A percentile compares a stretch with the other conserved stretches of the same genome.
Evolutionary conservation across 352 stramenopile species (phyloP).

Genomic region (Blastocystis sp.): DNA sequence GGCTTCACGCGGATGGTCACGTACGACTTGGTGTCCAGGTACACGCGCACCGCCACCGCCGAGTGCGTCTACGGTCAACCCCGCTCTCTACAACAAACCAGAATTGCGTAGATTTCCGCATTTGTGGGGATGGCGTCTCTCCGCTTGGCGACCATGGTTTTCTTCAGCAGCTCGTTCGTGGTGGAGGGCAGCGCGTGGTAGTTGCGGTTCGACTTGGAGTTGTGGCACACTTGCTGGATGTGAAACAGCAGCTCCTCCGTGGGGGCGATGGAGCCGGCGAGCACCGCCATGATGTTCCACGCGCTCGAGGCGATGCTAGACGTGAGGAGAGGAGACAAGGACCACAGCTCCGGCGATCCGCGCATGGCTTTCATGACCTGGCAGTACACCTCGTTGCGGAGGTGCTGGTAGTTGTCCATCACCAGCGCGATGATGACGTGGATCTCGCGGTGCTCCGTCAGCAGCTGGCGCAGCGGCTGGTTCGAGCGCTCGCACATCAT

Average conservation of each 20-base stretch:
- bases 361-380: conserved; percentile 56
- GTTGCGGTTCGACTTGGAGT: background rate
- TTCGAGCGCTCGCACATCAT: background rate
- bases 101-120: conserved; percentile 46
- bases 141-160: conserved; percentile 53
- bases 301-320: conserved; percentile 10
- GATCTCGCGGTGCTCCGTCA: background rate
- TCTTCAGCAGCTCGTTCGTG: conserved; percentile 1
- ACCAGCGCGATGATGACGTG: conserved; percentile 35
- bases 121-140: conserved; percentile 39
- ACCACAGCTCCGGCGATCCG: background rate
- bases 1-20: conserved; percentile 10
- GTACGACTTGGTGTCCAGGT: conserved; percentile 25
- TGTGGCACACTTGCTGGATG: conserved; percentile 3
- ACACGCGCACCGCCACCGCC: conserved; percentile 12
- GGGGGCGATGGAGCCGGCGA: conserved; percentile 34
- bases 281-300: conserved; percentile 59
- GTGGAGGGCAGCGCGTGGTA: background rate
- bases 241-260: conserved; percentile 37
- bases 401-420: conserved; percentile 53
- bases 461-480: background rate
- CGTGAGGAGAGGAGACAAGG: background rate
- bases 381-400: conserved; percentile 64
- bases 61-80: background rate
- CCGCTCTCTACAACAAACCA: background rate